Percentiles rank a stretch among this genome's conserved stretches.
Conservation (phyloP, 257 asterid genomes). For the Solanum chilense region DNA sequence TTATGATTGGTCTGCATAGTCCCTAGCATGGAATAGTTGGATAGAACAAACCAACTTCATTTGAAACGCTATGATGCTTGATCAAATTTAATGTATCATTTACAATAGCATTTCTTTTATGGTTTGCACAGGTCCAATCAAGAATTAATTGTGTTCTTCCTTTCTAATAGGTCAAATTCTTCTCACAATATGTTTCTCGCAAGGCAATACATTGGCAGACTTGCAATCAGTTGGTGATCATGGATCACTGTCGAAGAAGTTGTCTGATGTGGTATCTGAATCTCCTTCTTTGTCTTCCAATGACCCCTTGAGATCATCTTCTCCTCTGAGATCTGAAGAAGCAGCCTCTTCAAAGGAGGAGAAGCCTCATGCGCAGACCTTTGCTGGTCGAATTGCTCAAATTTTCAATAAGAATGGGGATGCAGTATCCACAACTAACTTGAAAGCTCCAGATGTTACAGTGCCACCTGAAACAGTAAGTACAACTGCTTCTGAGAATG, state of each 20-base stretch:
- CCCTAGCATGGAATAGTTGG: not conserved
- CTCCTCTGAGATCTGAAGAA: slow-evolving; percentile 61
- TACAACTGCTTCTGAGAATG: slow-evolving; percentile 16
- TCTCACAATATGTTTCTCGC: slow-evolving; percentile 66
- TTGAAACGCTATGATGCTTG: not conserved
- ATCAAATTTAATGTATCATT: not conserved
- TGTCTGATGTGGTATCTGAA: slow-evolving; percentile 24
- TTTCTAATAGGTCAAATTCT: slow-evolving; percentile 69
- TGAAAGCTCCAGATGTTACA: slow-evolving; percentile 33
- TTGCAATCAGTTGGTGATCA: slow-evolving; percentile 32
- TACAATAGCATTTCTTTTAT: not conserved
- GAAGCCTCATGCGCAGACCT: slow-evolving; percentile 36
- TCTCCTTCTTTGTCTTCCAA: slow-evolving; percentile 36
- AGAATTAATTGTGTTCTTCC: not conserved
- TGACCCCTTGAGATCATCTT: slow-evolving; percentile 32
- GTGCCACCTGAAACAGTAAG: slow-evolving; percentile 39
- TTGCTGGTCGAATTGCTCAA: slow-evolving; percentile 79
- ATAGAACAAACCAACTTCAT: not conserved
- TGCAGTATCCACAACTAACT: slow-evolving; percentile 25
- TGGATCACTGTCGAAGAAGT: slow-evolving; percentile 26
- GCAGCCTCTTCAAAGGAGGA: slow-evolving; percentile 46
- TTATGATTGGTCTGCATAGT: not conserved
- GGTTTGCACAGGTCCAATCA: not conserved
- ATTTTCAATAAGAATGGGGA: slow-evolving; percentile 71
- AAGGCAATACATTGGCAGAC: slow-evolving; percentile 41